Percentiles rank a stretch among this genome's conserved stretches.
Evolutionary conservation across 441 rosid genomes (phyloP).

Genomic region (Populus hybrid): DNA sequence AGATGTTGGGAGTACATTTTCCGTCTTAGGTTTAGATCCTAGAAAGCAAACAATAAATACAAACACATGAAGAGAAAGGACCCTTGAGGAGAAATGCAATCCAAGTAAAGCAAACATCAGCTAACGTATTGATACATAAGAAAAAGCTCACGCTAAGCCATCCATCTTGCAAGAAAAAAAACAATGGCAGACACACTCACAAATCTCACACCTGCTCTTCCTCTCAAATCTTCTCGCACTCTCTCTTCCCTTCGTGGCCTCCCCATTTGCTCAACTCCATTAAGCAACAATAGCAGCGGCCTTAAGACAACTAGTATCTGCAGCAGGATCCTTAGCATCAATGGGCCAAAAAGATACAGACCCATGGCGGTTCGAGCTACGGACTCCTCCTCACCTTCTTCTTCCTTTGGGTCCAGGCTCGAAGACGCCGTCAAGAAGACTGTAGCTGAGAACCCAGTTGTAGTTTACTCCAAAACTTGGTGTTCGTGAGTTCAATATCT

Average conservation of each 20-base stretch:
- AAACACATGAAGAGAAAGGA: neutral
- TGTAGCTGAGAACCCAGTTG: slow-evolving; percentile 68
- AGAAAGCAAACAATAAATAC: neutral
- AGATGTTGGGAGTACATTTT: neutral
- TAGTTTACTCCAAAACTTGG: slow-evolving; percentile 93
- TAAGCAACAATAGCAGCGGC: neutral
- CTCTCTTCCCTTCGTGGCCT: slow-evolving; percentile 3
- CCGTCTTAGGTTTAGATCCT: neutral
- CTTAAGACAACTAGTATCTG: neutral
- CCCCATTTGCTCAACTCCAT: neutral
- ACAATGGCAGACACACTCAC: slow-evolving; percentile 34
- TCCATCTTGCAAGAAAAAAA: neutral
- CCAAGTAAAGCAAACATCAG: neutral
- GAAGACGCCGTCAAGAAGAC: slow-evolving; percentile 73
- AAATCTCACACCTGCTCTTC: slow-evolving; percentile 15
- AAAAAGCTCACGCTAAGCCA: neutral
- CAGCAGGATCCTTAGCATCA: slow-evolving; percentile 13
- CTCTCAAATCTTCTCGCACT: slow-evolving; percentile 23
- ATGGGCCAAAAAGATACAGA: slow-evolving; percentile 23
- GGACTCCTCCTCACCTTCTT: slow-evolving; percentile 37
- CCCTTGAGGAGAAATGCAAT: neutral
- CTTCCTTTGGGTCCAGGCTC: slow-evolving; percentile 82
- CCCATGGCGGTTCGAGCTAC: slow-evolving; percentile 37
- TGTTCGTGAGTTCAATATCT: slow-evolving; percentile 71
- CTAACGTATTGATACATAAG: neutral